These are phyloP conservation scores for Claviceps sp. DNA, from an alignment of 2,329 filamentous ascomycete species.

Conservation along the genomic window DNA sequence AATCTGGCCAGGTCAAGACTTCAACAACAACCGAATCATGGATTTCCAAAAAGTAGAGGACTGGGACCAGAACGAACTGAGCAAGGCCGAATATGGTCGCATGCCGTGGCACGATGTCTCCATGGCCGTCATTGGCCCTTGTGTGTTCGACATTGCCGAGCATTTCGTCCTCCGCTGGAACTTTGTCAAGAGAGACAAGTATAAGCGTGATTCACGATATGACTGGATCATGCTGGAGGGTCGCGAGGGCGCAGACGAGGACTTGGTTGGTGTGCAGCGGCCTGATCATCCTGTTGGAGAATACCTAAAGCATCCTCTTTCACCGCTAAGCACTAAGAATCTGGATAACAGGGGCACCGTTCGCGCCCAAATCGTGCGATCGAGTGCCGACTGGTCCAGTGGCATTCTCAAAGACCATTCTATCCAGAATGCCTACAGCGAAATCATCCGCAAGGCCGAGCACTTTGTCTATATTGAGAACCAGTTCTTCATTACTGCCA, in stretches of 20 bases:
- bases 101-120: conserved; percentile 98
- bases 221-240: conserved; percentile 78
- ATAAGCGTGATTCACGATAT: conserved; percentile 73
- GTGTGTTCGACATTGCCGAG: conserved; percentile 86
- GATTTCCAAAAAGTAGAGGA: conserved; percentile 85
- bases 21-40: conserved; percentile 94
- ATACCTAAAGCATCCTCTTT: conserved; percentile 69
- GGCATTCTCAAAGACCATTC: conserved; percentile 75
- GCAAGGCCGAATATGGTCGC: conserved; percentile 78
- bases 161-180: conserved; percentile 95
- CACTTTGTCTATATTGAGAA: conserved; percentile 98
- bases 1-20: conserved; percentile 91
- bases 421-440: conserved; percentile 76
- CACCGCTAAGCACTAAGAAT: conserved; percentile 53
- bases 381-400: conserved; percentile 85
- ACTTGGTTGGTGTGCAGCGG: conserved; percentile 75
- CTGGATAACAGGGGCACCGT: conserved; percentile 57
- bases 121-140: conserved; percentile 82
- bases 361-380: conserved; percentile 75
- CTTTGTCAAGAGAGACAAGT: conserved; percentile 93
- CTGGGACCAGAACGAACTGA: conserved; percentile 87
- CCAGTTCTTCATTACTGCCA: conserved; percentile 96
- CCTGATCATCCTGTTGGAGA: conserved; percentile 82
- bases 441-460: conserved; percentile 74
- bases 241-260: conserved; percentile 64